Evolutionary conservation across 75 land plant species (phyloP).

Genomic region (Sequoia sempervirens): DNA sequence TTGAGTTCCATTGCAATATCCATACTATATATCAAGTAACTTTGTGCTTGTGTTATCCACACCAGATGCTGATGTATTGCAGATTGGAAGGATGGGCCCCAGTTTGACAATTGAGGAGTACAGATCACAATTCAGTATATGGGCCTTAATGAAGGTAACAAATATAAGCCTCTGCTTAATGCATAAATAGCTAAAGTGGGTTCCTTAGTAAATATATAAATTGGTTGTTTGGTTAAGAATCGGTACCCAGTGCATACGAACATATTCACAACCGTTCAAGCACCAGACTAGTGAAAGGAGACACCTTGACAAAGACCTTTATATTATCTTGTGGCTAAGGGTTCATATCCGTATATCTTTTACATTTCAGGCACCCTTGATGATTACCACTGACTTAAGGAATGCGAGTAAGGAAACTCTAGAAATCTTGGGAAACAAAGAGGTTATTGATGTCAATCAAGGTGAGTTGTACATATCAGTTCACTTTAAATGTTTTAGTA

Average conservation of each 20-base stretch:
- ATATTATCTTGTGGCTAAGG: not conserved
- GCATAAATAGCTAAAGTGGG: not conserved
- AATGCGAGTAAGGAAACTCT: conserved; percentile 44
- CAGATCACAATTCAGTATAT: conserved; percentile 78
- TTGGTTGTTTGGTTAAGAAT: not conserved
- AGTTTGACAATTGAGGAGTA: conserved; percentile 81
- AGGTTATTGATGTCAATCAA: conserved; percentile 87
- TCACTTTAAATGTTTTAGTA: not conserved
- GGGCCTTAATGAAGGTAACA: conserved; percentile 81
- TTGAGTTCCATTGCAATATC: not conserved
- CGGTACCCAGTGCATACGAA: not conserved
- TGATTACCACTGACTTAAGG: conserved; percentile 85
- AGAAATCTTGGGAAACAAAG: conserved; percentile 57
- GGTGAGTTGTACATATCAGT: conserved; percentile 26
- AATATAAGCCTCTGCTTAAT: not conserved
- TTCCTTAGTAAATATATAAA: not conserved
- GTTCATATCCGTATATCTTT: not conserved
- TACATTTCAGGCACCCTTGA: conserved; percentile 73
- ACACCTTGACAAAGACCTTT: not conserved
- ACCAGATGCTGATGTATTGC: conserved; percentile 90
- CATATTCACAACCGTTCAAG: not conserved
- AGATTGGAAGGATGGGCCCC: conserved; percentile 67
- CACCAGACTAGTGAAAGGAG: not conserved
- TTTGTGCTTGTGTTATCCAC: not conserved
- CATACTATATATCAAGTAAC: not conserved